Evolutionary conservation across 257 asterid genomes (phyloP), one percentile per base, ranked within the genome.

Genomic region (Anisodus acutangulus): DNA sequence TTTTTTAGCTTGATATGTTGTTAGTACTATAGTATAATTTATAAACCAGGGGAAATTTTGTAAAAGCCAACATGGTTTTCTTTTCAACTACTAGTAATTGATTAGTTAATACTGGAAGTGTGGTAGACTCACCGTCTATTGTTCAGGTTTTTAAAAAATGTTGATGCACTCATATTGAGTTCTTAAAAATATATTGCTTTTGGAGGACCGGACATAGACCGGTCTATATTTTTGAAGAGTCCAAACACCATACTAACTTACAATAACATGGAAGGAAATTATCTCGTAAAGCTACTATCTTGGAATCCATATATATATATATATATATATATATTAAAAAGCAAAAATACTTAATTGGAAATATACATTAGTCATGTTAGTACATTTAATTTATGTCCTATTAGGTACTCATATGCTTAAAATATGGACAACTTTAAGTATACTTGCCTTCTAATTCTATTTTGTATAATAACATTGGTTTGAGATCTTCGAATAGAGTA

Each of bases 401-500:
- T 60, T 60, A 60, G 2, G 4, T 2, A 58, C 16, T 16, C 62
- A 5, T 15, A 60, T 19, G 5, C 31, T 0, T 2, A 60, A 12
- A 55, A 6, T 60, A 60, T 51, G 2, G 9, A 51, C 55, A 51
- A 51, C 11, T 49, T 51, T 9, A 4, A 51, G 55, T 7, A 51
- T 9, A 8, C 6, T 51, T 51, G 55, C 9, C 45, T 41, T 5
- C 4, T 41, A 3, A 41, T 51, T 51, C 6, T 51, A 8, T 51
- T 51, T 51, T 51, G 55, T 41, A 41, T 51, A 51, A 51, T 51
- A 31, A 31, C 1, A 51, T 51, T 51, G 10, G 55, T 6, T 51
- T 51, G 55, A 51, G 55, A 51, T 51, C 10, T 86, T 83, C 69
- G 62, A 84, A 86, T 71, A 54, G 78, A 69, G 67, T 41, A 58